Evolutionary conservation across 2,329 filamentous ascomycete species (phyloP).

Genomic region (Penicillium thymicola): DNA sequence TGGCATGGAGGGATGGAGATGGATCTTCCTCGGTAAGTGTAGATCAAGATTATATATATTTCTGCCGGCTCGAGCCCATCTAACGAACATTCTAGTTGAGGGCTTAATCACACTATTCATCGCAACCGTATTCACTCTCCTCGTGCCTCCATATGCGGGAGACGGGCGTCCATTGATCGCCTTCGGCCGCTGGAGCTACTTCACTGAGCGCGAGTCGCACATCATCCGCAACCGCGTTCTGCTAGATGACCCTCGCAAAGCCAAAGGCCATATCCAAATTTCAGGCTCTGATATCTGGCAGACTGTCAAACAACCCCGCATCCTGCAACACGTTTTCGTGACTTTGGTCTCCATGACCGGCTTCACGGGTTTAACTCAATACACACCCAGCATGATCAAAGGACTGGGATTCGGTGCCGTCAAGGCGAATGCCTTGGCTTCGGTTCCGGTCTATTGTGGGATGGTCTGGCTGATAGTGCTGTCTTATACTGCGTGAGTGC

Average conservation of each 20-base stretch:
- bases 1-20: slow-evolving; percentile 55
- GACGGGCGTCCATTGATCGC: slow-evolving; percentile 37
- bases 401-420: slow-evolving; percentile 52
- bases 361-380: slow-evolving; percentile 51
- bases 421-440: slow-evolving; percentile 53
- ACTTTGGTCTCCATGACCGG: slow-evolving; percentile 48
- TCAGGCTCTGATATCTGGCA: slow-evolving; percentile 35
- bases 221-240: slow-evolving; percentile 44
- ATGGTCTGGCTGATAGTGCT: slow-evolving; percentile 28
- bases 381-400: slow-evolving; percentile 54
- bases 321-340: slow-evolving; percentile 54
- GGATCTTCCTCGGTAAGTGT: slow-evolving; percentile 48
- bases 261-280: slow-evolving; percentile 36
- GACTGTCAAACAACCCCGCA: slow-evolving; percentile 47
- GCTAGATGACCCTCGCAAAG: slow-evolving; percentile 45
- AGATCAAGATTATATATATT: too few species aligned
- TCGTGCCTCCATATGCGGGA: slow-evolving; percentile 40
- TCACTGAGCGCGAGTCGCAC: slow-evolving; percentile 43
- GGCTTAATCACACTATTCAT: slow-evolving; percentile 51
- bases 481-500: slow-evolving; percentile 25
- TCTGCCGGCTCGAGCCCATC: background rate
- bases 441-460: slow-evolving; percentile 46
- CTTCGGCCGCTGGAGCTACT: slow-evolving; percentile 42
- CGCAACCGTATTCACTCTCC: slow-evolving; percentile 39
- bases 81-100: slow-evolving; percentile 39